Base-by-base conservation (phyloP, 805 yeast species). In the Yarrowia sp. region DNA sequence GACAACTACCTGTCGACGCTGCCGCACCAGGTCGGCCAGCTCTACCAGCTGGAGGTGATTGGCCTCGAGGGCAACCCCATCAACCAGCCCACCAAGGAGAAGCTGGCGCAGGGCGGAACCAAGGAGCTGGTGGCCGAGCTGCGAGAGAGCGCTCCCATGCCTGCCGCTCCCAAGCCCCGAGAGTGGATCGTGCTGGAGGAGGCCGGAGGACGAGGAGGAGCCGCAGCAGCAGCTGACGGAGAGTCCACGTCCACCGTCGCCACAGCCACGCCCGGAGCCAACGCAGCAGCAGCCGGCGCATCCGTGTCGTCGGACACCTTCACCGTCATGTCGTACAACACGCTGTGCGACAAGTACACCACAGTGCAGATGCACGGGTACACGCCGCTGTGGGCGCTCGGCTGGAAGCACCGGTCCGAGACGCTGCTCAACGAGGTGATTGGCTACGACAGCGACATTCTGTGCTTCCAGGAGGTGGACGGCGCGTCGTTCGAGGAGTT, bases 401-500 rank as follows among this genome's bases (percentile, higher is more conserved):
- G 85, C 60, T 93, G 98, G 98, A 88, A 88, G 12, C 91, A 86
- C 74, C 87, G 99, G 74, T 83, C 87, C 70, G 86, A 88, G 64
- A 78, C 83, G 39, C 79, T 94, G 66, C 84, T 85, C 62, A 84
- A 87, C 65, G 96, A 94, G 72, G 80, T 94, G 14, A 69, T 85
- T 44, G 77, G 79, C 12, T 81, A 78, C 66, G 80, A 82, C 62
- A 81, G 92, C 24, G 97, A 94, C 73, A 78, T 94, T 35, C 74
- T 94, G 21, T 92, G 98, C 78, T 77, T 94, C 74, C 99, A 94
- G 78, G 99, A 94, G 75, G 97, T 94, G 53, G 98, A 94, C 73
- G 84, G 92, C 0, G 83, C 84, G 64, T 86, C 94, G 0, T 90
- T 79, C 74, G 93, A 90, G 68, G 96, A 91, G 42, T 87, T 84